These are phyloP conservation scores for Blastocystis sp. DNA, from an alignment of 352 stramenopile species.

Conservation along the genomic window DNA sequence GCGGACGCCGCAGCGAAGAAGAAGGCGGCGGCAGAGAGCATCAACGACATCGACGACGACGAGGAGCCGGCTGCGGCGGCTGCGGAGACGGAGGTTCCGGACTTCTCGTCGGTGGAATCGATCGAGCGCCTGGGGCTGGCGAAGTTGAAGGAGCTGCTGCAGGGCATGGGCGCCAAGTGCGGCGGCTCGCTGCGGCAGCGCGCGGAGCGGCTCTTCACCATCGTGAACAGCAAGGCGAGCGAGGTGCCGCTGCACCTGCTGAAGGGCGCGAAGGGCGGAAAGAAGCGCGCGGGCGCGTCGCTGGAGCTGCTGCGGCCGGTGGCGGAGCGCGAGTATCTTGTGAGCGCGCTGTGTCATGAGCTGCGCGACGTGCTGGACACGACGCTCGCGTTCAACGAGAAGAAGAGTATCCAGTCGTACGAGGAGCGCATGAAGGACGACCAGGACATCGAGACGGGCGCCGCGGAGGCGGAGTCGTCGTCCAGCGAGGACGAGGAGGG, in stretches of 20 bases:
- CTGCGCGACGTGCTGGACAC: constrained; percentile 68
- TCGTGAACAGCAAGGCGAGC: not conserved
- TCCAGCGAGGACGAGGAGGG: constrained; percentile 74
- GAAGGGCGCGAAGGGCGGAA: not conserved
- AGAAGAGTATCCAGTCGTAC: constrained; percentile 76
- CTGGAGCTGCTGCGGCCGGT: constrained; percentile 44
- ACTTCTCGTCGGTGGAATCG: not conserved
- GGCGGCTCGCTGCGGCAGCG: constrained; percentile 49
- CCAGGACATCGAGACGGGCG: constrained; percentile 65
- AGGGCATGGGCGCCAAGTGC: constrained; percentile 22
- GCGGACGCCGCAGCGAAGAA: not conserved
- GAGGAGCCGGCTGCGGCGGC: constrained; percentile 60
- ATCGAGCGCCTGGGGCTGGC: not conserved
- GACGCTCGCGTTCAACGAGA: constrained; percentile 71
- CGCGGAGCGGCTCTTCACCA: constrained; percentile 54
- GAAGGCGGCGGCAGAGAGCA: constrained; percentile 11
- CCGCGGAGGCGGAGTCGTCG: constrained; percentile 71
- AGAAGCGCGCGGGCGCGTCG: constrained; percentile 1
- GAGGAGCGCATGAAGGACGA: constrained; percentile 67
- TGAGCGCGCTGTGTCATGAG: constrained; percentile 43
- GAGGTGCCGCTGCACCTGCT: constrained; percentile 4
- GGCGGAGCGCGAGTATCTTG: constrained; percentile 30
- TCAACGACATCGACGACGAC: constrained; percentile 58
- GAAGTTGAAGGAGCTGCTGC: constrained; percentile 18
- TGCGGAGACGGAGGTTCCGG: constrained; percentile 59